Evolutionary conservation across 2,329 filamentous ascomycete species (phyloP).

Genomic region (Metarhizium brunneum): DNA sequence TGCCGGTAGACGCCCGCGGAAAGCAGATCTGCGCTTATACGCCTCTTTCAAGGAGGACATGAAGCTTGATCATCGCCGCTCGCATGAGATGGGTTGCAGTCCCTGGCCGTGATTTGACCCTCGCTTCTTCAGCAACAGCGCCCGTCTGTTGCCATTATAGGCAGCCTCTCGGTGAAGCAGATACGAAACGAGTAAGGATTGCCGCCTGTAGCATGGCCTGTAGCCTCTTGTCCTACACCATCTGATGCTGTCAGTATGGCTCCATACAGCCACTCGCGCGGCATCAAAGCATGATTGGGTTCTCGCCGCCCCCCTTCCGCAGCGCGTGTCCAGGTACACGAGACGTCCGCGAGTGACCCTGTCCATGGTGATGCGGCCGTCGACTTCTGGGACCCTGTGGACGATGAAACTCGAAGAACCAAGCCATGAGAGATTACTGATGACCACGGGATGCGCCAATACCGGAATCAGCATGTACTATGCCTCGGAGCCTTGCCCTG

Average conservation of each 20-base stretch:
- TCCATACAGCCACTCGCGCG: background rate
- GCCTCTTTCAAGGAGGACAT: slow-evolving; percentile 8
- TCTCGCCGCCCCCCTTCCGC: too few species aligned
- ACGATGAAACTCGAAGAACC: background rate
- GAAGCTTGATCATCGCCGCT: slow-evolving; percentile 7
- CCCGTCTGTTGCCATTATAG: background rate
- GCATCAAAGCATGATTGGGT: background rate
- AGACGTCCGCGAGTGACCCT: background rate
- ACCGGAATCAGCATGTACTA: too few species aligned
- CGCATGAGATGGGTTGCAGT: slow-evolving; percentile 5
- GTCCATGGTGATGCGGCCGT: background rate
- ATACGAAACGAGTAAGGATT: background rate
- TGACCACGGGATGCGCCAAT: background rate
- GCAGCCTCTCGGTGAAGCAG: background rate
- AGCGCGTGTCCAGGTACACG: background rate
- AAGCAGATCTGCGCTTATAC: slow-evolving; percentile 5
- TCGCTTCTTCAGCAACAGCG: background rate
- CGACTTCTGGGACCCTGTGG: background rate
- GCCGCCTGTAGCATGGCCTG: background rate
- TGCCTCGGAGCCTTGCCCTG: too few species aligned
- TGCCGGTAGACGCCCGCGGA: background rate
- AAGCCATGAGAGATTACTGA: too few species aligned
- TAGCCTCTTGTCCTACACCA: background rate
- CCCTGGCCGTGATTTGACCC: background rate
- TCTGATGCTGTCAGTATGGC: background rate